Base-by-base conservation (phyloP, 257 asterid genomes). In the Petunia axillaris region DNA sequence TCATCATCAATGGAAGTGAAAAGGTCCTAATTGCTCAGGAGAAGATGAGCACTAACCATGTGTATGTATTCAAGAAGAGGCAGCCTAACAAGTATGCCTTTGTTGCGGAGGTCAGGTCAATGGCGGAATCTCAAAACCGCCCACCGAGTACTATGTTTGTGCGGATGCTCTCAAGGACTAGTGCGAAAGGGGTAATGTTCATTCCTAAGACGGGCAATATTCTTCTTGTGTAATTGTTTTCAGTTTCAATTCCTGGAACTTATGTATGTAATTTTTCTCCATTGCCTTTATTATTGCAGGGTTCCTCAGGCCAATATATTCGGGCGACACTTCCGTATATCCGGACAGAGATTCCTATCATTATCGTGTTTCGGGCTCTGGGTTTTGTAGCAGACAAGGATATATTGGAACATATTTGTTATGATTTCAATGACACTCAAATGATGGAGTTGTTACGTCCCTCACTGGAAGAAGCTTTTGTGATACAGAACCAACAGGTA, bases 1-100 rank as follows among this genome's bases (percentile, higher is more conserved):
- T 96, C 84, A 91, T 96, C 75, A 92, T 96, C 64, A 96, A 96
- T 43, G 98, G 99, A 65, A 96, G 99, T 91, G 99, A 96, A 76
- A 96, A 96, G 89, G 99, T 96, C 58, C 87, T 96, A 62, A 94
- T 96, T 85, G 99, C 99, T 79, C 99, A 96, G 91, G 99, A 96
- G 90, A 96, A 96, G 89, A 96, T 96, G 99, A 96, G 98, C 87
- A 96, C 99, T 41, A 96, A 96, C 86, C 99, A 96, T 76, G 99
- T 96, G 41, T 96, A 96, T 78, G 99, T 96, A 10, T 96, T 94
- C 67, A 96, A 96, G 85, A 96, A 92, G 90, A 91, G 98, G 89
- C 99, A 96, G 83, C 99, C 99, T 16, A 96, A 96, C 91, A 96
- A 96, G 91, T 96, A 96, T 91, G 98, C 98, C 9, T 96, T 85